Evolutionary conservation across 2,329 filamentous ascomycete species (phyloP).

Genomic region (Byssothecium circinans): DNA sequence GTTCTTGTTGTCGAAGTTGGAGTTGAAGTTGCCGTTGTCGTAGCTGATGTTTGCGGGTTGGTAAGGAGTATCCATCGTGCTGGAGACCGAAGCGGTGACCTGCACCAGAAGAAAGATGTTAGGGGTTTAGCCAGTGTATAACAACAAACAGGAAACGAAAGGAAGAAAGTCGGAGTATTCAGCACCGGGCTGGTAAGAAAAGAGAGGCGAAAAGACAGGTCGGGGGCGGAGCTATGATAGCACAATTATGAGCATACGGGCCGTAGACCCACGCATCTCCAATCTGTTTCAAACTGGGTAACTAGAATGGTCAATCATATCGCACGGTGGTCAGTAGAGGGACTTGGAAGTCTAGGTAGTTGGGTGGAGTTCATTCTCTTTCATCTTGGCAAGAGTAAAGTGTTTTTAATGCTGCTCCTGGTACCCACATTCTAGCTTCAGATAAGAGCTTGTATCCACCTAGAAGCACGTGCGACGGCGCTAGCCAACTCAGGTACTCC

Average conservation of each 20-base stretch:
- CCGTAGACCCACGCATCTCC: slow-evolving; percentile 16
- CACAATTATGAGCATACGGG: slow-evolving; percentile 21
- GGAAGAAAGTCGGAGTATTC: slow-evolving; percentile 17
- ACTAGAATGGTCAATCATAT: slow-evolving; percentile 23
- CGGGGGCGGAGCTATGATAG: slow-evolving; percentile 27
- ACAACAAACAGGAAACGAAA: slow-evolving; percentile 15
- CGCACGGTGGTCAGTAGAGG: slow-evolving; percentile 27
- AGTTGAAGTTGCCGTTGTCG: slow-evolving; percentile 20
- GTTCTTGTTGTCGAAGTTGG: slow-evolving; percentile 20
- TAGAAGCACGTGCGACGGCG: slow-evolving; percentile 21
- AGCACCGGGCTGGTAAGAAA: slow-evolving; percentile 29
- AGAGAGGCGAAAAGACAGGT: slow-evolving; percentile 15
- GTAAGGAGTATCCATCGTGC: slow-evolving; percentile 36
- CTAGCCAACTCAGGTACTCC: not conserved
- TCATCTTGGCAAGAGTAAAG: slow-evolving; percentile 33
- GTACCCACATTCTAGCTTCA: slow-evolving; percentile 34
- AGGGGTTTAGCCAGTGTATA: slow-evolving; percentile 1
- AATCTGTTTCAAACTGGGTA: slow-evolving; percentile 33
- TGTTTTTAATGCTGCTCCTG: slow-evolving; percentile 31
- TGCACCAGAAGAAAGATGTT: slow-evolving; percentile 25
- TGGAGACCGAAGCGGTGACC: slow-evolving; percentile 30
- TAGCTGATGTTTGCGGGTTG: slow-evolving; percentile 30
- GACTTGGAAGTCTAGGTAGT: slow-evolving; percentile 18
- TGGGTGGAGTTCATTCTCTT: slow-evolving; percentile 27
- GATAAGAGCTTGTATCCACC: slow-evolving; percentile 28